Evolutionary conservation across 2,329 filamentous ascomycete species (phyloP).

Genomic region (Tolypocladium cylindrosporum): DNA sequence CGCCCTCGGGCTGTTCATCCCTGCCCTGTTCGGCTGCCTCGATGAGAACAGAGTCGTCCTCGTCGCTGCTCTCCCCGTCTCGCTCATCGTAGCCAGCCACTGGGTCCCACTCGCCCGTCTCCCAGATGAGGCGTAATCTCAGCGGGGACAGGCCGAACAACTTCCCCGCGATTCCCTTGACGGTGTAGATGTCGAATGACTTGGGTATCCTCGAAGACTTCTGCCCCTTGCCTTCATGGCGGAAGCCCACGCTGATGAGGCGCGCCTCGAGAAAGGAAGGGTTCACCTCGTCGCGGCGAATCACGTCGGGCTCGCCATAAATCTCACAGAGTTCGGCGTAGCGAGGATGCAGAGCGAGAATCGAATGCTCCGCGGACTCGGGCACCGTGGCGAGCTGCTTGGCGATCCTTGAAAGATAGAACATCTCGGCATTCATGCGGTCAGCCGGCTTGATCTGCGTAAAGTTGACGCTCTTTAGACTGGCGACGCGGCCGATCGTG

Average conservation of each 20-base stretch:
- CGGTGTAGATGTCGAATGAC: conserved; percentile 68
- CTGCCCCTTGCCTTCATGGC: conserved; percentile 12
- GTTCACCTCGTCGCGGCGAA: conserved; percentile 49
- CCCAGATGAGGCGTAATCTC: conserved; percentile 63
- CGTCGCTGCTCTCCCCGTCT: conserved; percentile 44
- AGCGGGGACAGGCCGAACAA: conserved; percentile 58
- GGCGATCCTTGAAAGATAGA: conserved; percentile 79
- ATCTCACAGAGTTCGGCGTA: conserved; percentile 64
- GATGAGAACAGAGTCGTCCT: conserved; percentile 31
- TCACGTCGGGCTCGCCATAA: conserved; percentile 62
- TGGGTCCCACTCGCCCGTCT: conserved; percentile 86
- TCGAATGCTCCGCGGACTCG: conserved; percentile 37
- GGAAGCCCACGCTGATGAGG: conserved; percentile 56
- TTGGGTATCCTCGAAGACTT: conserved; percentile 53
- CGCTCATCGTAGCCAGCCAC: conserved; percentile 53
- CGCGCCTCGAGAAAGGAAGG: conserved; percentile 76
- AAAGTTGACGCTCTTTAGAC: conserved; percentile 63
- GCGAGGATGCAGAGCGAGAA: conserved; percentile 58
- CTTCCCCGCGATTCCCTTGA: conserved; percentile 68
- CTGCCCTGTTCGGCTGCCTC: conserved; percentile 14
- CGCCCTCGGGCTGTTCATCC: conserved; percentile 14
- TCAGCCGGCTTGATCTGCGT: conserved; percentile 62
- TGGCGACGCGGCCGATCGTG: conserved; percentile 63
- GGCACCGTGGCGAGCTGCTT: conserved; percentile 58
- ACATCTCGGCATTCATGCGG: conserved; percentile 80